These are phyloP conservation scores for Dimargaris xerosporica DNA, from an alignment of 192 early-diverging fungal genomes.

Conservation along the genomic window DNA sequence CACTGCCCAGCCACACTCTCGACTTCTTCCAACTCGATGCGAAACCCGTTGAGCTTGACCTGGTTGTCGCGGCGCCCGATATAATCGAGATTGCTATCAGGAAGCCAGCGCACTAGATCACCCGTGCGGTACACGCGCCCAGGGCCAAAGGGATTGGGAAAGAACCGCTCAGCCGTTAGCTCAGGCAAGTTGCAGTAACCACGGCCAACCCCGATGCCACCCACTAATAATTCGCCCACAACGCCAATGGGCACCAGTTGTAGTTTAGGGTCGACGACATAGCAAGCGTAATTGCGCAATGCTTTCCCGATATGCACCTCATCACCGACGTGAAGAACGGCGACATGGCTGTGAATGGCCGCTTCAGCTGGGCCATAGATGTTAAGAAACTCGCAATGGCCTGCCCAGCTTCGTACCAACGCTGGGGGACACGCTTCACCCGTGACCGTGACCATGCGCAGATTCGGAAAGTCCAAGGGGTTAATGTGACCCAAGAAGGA, in stretches of 20 bases:
- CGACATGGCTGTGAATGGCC: not conserved
- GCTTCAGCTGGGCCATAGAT: slow-evolving; percentile 3
- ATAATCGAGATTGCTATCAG: not conserved
- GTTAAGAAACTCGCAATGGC: not conserved
- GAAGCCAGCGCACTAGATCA: slow-evolving; percentile 1
- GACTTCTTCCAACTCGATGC: slow-evolving; percentile 4
- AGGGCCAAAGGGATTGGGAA: slow-evolving; percentile 6
- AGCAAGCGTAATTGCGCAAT: not conserved
- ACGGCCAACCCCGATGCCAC: slow-evolving; percentile 1
- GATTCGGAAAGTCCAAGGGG: not conserved
- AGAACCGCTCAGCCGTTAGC: not conserved
- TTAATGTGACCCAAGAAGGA: not conserved
- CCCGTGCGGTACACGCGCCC: slow-evolving; percentile 6
- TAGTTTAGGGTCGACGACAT: not conserved
- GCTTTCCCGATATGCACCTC: not conserved
- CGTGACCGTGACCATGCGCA: not conserved
- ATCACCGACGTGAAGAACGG: not conserved
- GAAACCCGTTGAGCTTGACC: slow-evolving; percentile 5
- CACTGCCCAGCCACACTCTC: not conserved
- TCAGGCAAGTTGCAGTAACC: slow-evolving; percentile 3
- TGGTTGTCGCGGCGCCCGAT: slow-evolving; percentile 4
- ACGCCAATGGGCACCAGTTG: not conserved
- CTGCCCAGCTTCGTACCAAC: not conserved
- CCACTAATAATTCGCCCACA: not conserved
- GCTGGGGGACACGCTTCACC: not conserved